Evolutionary conservation across 129 eudicot species (phyloP), one percentile per base, ranked within the genome.

Genomic region (Logfia minima): DNA sequence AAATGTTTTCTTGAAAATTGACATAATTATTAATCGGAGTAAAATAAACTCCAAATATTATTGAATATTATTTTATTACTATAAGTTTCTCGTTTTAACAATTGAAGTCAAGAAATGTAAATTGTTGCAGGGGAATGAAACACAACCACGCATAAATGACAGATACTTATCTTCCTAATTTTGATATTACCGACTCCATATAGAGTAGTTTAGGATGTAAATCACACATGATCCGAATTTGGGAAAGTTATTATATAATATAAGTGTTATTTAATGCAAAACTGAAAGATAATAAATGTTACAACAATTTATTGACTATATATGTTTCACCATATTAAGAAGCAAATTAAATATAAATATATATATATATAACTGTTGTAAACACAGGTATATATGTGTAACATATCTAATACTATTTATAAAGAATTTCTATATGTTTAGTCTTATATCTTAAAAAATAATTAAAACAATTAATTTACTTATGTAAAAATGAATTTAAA

Each of bases 281-380:
- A 10, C 51, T 10, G 14, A 10, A 43, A 1, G 14, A 9, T 10
- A 43, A 35, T 3, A 51, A 24, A 24, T 24, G 1, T 24, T 24
- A 24, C n/a, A 48, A 51, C 58, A 52, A 48, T 23, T 13, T 45
- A 72, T 21, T 60, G 39, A 65, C 24, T 74, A 16, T 39, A 74
- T 60, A 22, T 60, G 41, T 74, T 39, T 60, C 34, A 22, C 10
- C 78, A 16, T 74, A 74, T 39, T 74, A 26, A 74, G 32, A 37
- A 60, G 26, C 78, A 61, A 60, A 26, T 43, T 22, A 14, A 72
- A 24, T 24, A 24, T 24, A 24, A 0, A 0, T 24, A 24, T 24
- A 24, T 24, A 24, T 24, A 24, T 24, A 24, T 24, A 24, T 24
- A 24, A 24, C 1, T 24, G 26, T 24, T 24, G 26, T 24, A 24